Evolutionary conservation across 768 basidiomycete genomes (phyloP).

Genomic region (Boletus pseudopeckii): DNA sequence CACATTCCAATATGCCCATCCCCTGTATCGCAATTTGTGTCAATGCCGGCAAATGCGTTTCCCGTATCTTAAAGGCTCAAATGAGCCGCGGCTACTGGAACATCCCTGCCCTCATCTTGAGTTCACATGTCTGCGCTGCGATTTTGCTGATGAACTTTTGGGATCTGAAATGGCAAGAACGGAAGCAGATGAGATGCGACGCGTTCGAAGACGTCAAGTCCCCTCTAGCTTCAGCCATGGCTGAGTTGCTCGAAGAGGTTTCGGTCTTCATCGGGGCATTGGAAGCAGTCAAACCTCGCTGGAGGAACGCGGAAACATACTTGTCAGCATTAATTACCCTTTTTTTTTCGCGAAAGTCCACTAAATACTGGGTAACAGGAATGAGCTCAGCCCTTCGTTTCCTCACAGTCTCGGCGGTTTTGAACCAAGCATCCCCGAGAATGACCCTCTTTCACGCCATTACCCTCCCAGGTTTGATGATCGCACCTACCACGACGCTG

Average conservation of each 20-base stretch:
- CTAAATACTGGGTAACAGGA: constrained; percentile 32
- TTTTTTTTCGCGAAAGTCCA: constrained; percentile 21
- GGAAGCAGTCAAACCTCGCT: constrained; percentile 26
- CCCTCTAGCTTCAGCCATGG: constrained; percentile 27
- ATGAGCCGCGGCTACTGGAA: constrained; percentile 44
- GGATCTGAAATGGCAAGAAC: constrained; percentile 50
- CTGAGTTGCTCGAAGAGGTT: constrained; percentile 29
- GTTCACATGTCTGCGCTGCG: constrained; percentile 49
- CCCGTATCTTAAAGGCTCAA: constrained; percentile 55
- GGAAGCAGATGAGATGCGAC: constrained; percentile 25
- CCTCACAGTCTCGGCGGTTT: constrained; percentile 25
- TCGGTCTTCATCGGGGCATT: constrained; percentile 29
- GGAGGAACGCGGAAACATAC: constrained; percentile 33
- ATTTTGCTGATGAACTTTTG: constrained; percentile 57
- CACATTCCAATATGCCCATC: constrained; percentile 35
- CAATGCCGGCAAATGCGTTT: constrained; percentile 58
- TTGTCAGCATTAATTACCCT: constrained; percentile 29
- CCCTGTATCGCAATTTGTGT: constrained; percentile 59
- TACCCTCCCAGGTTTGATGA: constrained; percentile 10
- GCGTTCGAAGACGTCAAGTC: constrained; percentile 30
- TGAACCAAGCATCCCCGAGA: constrained; percentile 17
- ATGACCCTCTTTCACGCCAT: constrained; percentile 3
- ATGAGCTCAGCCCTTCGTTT: constrained; percentile 26
- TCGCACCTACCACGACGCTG: constrained; percentile 1
- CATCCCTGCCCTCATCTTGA: constrained; percentile 41